Evolutionary conservation across 768 basidiomycete species (phyloP), one percentile per base, ranked within the genome.

Genomic region (Suillus occidentalis): DNA sequence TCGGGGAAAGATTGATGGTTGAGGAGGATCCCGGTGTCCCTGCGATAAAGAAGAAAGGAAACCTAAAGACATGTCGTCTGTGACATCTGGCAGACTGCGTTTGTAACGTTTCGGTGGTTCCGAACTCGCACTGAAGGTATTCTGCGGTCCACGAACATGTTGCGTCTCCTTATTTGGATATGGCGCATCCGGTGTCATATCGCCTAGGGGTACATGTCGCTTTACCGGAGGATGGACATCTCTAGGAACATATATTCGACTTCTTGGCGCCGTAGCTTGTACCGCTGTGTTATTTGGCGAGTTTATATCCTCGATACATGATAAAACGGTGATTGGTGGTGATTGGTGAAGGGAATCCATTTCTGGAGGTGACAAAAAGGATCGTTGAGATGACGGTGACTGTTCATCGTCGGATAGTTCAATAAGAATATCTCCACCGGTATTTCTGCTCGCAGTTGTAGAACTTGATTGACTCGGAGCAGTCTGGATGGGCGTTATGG

Each of bases 131-230:
- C 68, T 50, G 68, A 80, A 81, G n/a, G 64, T 65, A 49, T 75
- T 81, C 70, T 89, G 88, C 20, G 78, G 73, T 42, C 88, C 89
- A 67, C 83, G 85, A 67, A 89, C 81, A 75, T 91, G 90, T 70
- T 89, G 89, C 18, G 77, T 79, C 28, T 78, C 75, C 55, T 69
- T 69, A 67, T 78, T 76, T 37, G 90, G 90, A 70, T 82, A 84
- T 25, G 85, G 84, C 0, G 77, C 79, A 20, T 65, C 65, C 25
- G 62, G 64, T n/a, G 45, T 31, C 45, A 34, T 47, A 37, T 45
- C 61, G 12, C 55, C 31, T 22, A n/a, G 22, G 4, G 8, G 61
- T 6, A 20, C 36, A 31, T 28, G 63, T 36, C 60, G 60, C 42
- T 45, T 64, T 13, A 43, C 31, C 16, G 22, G 13, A 37, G n/a